Conservation (phyloP, 208 protist genomes). For the Crithidia fasciculata region DNA sequence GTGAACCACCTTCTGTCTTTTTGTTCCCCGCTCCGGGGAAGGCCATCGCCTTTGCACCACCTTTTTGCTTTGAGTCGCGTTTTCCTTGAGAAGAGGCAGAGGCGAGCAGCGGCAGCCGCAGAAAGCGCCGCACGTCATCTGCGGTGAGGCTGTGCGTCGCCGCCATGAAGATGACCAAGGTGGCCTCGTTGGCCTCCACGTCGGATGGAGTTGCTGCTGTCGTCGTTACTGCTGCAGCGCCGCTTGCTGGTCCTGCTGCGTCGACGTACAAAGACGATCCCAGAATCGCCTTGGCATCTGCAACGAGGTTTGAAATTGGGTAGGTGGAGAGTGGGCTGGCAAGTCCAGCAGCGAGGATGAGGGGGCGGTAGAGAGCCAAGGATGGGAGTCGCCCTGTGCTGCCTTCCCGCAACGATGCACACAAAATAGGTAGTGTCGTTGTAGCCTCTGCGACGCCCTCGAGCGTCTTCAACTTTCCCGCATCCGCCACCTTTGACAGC, state of each 20-base stretch:
- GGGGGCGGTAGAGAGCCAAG: conserved; percentile 42
- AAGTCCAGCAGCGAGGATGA: conserved; percentile 43
- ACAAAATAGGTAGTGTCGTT: conserved; percentile 77
- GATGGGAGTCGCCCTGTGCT: conserved; percentile 49
- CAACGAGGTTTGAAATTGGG: conserved; percentile 57
- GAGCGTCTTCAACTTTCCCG: conserved; percentile 31
- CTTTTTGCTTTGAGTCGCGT: not conserved
- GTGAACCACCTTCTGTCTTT: not conserved
- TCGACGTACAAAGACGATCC: conserved; percentile 4
- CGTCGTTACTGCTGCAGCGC: too few species aligned
- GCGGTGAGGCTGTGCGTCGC: conserved; percentile 46
- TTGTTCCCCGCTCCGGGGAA: not conserved
- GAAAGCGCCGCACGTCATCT: conserved; percentile 44
- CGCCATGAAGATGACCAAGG: conserved; percentile 56
- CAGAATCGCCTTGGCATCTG: conserved; percentile 47
- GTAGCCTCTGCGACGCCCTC: conserved; percentile 41
- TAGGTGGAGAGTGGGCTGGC: conserved; percentile 56
- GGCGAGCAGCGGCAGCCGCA: conserved; percentile 34
- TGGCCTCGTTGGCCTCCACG: conserved; percentile 30
- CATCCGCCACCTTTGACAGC: conserved; percentile 18
- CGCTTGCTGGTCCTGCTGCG: too few species aligned
- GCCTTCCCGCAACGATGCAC: conserved; percentile 64
- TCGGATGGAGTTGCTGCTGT: not conserved
- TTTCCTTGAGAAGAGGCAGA: not conserved
- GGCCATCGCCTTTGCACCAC: not conserved